A percentile compares a stretch with the other conserved stretches of the same genome.
These are phyloP conservation scores for Acorus gramineus DNA, from an alignment of 106 monocot genomes.

Conservation along the genomic window DNA sequence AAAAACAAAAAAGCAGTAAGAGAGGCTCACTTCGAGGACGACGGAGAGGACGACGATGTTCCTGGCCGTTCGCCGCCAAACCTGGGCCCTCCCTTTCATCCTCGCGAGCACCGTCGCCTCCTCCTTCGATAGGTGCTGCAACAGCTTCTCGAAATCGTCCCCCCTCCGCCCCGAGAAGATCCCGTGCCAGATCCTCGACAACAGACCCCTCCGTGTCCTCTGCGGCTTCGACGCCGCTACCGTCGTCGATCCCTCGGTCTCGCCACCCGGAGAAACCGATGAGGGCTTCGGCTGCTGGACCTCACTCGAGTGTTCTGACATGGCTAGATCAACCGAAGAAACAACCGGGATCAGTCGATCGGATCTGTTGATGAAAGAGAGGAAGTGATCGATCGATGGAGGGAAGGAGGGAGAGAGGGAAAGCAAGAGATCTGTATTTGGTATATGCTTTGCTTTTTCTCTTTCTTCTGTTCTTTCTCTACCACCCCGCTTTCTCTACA, in stretches of 20 bases:
- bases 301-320: no score
- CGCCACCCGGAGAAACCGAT: no score
- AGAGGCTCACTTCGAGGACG: constrained; percentile 38
- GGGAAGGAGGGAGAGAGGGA: no score
- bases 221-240: constrained; percentile 5
- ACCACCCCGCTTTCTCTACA: no score
- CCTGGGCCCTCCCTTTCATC: constrained; percentile 48
- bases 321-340: no score
- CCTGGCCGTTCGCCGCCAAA: constrained; percentile 35
- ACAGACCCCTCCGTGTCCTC: constrained; percentile 29
- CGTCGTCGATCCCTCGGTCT: neutral
- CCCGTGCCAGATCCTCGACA: constrained; percentile 41
- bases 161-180: constrained; percentile 38
- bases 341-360: no score
- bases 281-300: no score
- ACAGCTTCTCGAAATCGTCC: constrained; percentile 72
- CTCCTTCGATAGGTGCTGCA: constrained; percentile 68
- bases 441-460: no score
- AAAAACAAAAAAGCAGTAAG: neutral
- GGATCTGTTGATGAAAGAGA: no score
- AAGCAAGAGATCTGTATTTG: no score
- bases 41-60: constrained; percentile 45
- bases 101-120: constrained; percentile 58
- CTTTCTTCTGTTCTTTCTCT: no score
- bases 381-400: no score